Base-by-base conservation (phyloP, 2,329 filamentous ascomycete genomes). In the Colletotrichum lentis region DNA sequence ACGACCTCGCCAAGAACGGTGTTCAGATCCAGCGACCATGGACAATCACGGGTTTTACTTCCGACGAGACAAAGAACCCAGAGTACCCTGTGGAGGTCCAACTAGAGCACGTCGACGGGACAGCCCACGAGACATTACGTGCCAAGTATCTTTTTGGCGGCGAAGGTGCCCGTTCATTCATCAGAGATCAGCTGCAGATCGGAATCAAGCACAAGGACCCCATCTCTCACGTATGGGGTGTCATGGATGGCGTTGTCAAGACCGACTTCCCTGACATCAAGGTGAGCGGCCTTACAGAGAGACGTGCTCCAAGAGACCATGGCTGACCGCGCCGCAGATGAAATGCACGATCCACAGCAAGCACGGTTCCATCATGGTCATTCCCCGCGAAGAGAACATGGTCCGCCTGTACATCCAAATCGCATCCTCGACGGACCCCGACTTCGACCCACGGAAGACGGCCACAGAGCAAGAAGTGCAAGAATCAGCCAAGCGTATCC, bases 81-180 rank as follows among this genome's bases (percentile, higher is more conserved):
- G 86, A 88, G 27, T 96, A 96, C 75, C 94, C 94, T 0, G 91
- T 97, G 1, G 86, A 92, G 71, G 93, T 97, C 35, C 84, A 89
- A 67, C 80, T 97, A 55, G 88, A 90, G 75, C 91, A 94, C 73
- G 84, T 94, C 16, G 91, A 97, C 74, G 92, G 92, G 37, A 87
- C 87, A 24, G 81, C 84, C 10, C 84, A 83, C 44, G 91, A 96
- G 79, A 94, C 81, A 0, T 78, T 92, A 14, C 84, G 85, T 54
- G 84, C 90, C 31, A 92, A 91, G 75, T 91, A 93, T 70, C 80
- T 93, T 5, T 90, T 93, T 69, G 86, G 90, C 35, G 90, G 88
- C 5, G 91, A 93, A 74, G 91, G 91, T 1, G 88, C 90, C 2
- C 85, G 87, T 69, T 92, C 90, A 0, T 87, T 85, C 62, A 84